Evolutionary conservation across 371 early-diverging fungal genomes (phyloP).

Genomic region (Actinomucor elegans): DNA sequence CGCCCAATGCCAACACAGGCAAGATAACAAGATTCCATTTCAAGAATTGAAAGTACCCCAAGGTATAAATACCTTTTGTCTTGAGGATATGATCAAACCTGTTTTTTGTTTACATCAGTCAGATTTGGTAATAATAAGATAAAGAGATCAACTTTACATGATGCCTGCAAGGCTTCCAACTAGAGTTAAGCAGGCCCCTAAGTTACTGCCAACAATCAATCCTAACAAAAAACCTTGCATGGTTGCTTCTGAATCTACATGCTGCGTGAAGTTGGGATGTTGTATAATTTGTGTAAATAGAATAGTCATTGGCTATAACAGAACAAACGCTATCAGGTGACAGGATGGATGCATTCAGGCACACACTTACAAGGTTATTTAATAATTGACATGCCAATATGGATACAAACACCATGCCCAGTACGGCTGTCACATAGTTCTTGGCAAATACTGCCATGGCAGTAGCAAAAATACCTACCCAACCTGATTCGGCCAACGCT

Average conservation of each 20-base stretch:
- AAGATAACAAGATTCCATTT: constrained; percentile 64
- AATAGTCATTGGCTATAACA: constrained; percentile 69
- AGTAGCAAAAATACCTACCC: constrained; percentile 68
- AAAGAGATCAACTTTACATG: constrained; percentile 49
- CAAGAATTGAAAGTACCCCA: constrained; percentile 61
- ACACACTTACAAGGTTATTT: constrained; percentile 67
- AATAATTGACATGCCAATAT: constrained; percentile 72
- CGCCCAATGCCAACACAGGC: constrained; percentile 53
- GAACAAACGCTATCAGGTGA: too few relatives aligned
- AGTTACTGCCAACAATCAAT: constrained; percentile 74
- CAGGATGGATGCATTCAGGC: too few relatives aligned
- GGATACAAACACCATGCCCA: constrained; percentile 62
- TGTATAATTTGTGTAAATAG: constrained; percentile 74
- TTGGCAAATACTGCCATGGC: constrained; percentile 56
- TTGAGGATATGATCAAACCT: constrained; percentile 64
- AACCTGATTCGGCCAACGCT: constrained; percentile 62
- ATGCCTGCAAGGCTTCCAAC: constrained; percentile 81
- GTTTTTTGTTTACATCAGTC: too few relatives aligned
- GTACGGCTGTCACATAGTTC: constrained; percentile 59
- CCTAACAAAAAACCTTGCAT: constrained; percentile 68
- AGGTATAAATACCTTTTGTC: constrained; percentile 50
- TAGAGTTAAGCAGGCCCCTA: constrained; percentile 77
- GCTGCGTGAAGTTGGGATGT: constrained; percentile 58
- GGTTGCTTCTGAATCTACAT: constrained; percentile 29
- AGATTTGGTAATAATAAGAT: too few relatives aligned